These are phyloP conservation scores for Phytopythium cucurbitacearum DNA, from an alignment of 352 stramenopile species.

Conservation along the genomic window DNA sequence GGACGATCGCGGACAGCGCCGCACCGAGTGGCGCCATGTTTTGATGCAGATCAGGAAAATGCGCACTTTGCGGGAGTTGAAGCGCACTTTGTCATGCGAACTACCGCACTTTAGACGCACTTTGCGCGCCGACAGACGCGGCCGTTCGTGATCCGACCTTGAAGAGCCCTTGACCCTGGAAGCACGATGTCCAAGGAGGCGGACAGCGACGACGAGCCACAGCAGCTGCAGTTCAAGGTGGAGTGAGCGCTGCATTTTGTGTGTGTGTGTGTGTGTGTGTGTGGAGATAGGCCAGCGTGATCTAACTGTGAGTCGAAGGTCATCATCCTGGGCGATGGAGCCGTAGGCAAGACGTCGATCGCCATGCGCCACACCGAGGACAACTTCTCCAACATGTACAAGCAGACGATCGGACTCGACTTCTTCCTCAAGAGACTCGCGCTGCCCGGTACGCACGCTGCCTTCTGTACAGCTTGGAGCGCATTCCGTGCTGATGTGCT, in stretches of 20 bases:
- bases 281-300: neutral
- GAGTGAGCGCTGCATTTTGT: neutral
- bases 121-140: no score
- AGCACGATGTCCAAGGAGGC: constrained; percentile 75
- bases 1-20: neutral
- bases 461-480: neutral
- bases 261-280: no score
- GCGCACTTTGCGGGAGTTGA: no score
- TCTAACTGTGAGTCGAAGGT: constrained; percentile 45
- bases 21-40: no score
- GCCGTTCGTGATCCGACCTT: no score
- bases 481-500: neutral
- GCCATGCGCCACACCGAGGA: constrained; percentile 90
- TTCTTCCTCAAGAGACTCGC: constrained; percentile 93
- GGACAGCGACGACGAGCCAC: constrained; percentile 74
- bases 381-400: constrained; percentile 92
- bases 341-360: constrained; percentile 95
- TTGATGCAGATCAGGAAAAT: no score
- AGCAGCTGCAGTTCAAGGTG: constrained; percentile 88
- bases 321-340: constrained; percentile 92
- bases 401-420: constrained; percentile 94
- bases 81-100: no score
- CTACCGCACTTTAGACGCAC: no score
- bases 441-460: constrained; percentile 59
- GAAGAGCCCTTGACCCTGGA: no score